Percentiles rank a stretch among this genome's conserved stretches.
Evolutionary conservation across 768 basidiomycete species (phyloP).

Genomic region (Vararia minispora): DNA sequence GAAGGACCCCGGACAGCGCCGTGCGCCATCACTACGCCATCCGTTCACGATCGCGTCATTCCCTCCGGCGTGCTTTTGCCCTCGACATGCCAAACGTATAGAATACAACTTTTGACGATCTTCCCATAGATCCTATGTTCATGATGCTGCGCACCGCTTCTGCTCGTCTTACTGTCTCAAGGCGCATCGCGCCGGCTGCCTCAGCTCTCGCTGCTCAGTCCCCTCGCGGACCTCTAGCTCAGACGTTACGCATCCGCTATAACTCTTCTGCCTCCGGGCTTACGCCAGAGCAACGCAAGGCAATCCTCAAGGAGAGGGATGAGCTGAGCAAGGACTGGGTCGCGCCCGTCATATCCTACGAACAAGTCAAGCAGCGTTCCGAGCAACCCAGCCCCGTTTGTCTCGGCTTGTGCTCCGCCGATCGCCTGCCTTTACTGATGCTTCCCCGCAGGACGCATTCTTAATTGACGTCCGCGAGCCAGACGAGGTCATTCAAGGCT

Average conservation of each 20-base stretch:
- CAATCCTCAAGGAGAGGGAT: slow-evolving; percentile 27
- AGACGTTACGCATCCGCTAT: slow-evolving; percentile 2
- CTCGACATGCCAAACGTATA: no score
- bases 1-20: no score
- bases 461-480: slow-evolving; percentile 78
- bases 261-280: slow-evolving; percentile 16
- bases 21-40: no score
- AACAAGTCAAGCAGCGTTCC: slow-evolving; percentile 71
- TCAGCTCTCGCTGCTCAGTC: no score
- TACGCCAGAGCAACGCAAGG: slow-evolving; percentile 20
- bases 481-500: slow-evolving; percentile 36
- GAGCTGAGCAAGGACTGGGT: slow-evolving; percentile 63
- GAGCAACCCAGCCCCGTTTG: slow-evolving; percentile 59
- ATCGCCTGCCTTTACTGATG: slow-evolving; percentile 7
- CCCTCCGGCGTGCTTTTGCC: no score
- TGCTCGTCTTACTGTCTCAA: no score
- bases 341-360: slow-evolving; percentile 61
- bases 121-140: no score
- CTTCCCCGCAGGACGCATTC: slow-evolving; percentile 42
- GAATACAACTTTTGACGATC: no score
- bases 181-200: no score
- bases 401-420: slow-evolving; percentile 8
- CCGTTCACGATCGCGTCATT: no score
- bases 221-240: background rate
- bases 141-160: no score